phyloP scores from a whole-genome alignment of 164 flowering plant genomes.

The Tetracentron sinense region DNA sequence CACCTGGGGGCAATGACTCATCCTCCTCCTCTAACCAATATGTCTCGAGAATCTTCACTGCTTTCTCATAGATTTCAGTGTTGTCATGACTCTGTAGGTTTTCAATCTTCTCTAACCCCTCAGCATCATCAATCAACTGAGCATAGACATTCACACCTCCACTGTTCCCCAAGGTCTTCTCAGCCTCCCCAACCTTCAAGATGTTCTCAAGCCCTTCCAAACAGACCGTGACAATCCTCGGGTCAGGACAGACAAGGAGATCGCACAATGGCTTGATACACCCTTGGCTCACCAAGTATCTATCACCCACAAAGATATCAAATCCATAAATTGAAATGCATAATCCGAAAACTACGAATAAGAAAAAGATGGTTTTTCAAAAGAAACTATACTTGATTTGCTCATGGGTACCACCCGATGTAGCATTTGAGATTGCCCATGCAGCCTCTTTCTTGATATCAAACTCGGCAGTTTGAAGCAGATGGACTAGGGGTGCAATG shows the following conservation, averaged over 20 bases:
- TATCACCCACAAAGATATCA: slow-evolving; percentile 10
- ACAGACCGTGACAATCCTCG: slow-evolving; percentile 62
- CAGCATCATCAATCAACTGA: slow-evolving; percentile 61
- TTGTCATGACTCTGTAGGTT: slow-evolving; percentile 72
- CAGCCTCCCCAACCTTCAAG: slow-evolving; percentile 64
- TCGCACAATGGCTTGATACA: slow-evolving; percentile 66
- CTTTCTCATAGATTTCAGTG: slow-evolving; percentile 72
- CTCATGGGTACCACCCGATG: slow-evolving; percentile 51
- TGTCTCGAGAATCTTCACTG: slow-evolving; percentile 67
- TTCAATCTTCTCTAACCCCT: slow-evolving; percentile 68
- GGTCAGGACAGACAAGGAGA: slow-evolving; percentile 63
- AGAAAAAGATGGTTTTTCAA: background rate
- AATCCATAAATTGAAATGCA: too few species aligned
- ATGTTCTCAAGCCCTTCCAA: slow-evolving; percentile 78
- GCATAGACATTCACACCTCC: slow-evolving; percentile 50
- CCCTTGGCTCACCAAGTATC: slow-evolving; percentile 53
- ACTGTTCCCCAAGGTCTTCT: slow-evolving; percentile 41
- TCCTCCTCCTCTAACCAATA: slow-evolving; percentile 69
- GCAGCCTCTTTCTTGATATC: slow-evolving; percentile 69
- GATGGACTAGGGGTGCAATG: slow-evolving; percentile 34
- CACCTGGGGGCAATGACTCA: slow-evolving; percentile 40
- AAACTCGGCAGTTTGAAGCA: slow-evolving; percentile 55
- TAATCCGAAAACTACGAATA: too few species aligned
- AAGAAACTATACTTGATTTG: slow-evolving; percentile 43
- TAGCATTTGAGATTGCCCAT: slow-evolving; percentile 60